A percentile compares a stretch with the other conserved stretches of the same genome.
Evolutionary conservation across 2,329 filamentous ascomycete genomes (phyloP).

Genomic region (Myriosclerotinia scirpicola): DNA sequence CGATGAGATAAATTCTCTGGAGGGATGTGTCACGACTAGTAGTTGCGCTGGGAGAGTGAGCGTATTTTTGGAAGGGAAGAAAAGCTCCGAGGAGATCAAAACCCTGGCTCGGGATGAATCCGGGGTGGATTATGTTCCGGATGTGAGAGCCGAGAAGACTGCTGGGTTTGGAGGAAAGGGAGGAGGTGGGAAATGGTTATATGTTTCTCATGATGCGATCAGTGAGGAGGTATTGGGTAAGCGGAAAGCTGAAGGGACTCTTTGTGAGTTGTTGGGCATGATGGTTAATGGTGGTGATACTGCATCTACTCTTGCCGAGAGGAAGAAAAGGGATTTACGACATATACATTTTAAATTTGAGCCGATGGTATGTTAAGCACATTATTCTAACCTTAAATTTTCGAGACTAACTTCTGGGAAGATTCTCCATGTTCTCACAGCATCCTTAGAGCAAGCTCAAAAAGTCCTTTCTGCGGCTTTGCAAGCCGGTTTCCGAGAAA

Average conservation of each 20-base stretch:
- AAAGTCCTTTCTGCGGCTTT: constrained; percentile 72
- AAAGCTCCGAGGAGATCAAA: constrained; percentile 35
- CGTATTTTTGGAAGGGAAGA: constrained; percentile 81
- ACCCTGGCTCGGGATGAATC: constrained; percentile 22
- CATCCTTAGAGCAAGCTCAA: constrained; percentile 74
- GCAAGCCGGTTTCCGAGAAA: constrained; percentile 85
- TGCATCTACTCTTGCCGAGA: not conserved
- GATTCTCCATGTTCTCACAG: constrained; percentile 86
- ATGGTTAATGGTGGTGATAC: constrained; percentile 35
- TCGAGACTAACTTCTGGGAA: constrained; percentile 41
- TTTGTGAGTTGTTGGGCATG: constrained; percentile 45
- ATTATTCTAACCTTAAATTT: not conserved
- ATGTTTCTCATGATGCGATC: constrained; percentile 79
- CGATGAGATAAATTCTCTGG: constrained; percentile 69
- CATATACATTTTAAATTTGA: constrained; percentile 89
- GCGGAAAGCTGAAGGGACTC: constrained; percentile 33
- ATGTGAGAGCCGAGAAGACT: constrained; percentile 36
- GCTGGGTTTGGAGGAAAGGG: constrained; percentile 75
- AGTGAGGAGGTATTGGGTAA: constrained; percentile 27
- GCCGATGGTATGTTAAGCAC: constrained; percentile 69
- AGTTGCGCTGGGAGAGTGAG: constrained; percentile 87
- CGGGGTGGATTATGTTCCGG: constrained; percentile 26
- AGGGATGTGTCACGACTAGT: constrained; percentile 85
- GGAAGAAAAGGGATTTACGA: constrained; percentile 39
- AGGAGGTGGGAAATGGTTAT: constrained; percentile 80